Evolutionary conservation across 2,329 filamentous ascomycete genomes (phyloP).

Genomic region (Cytospora schulzeri): DNA sequence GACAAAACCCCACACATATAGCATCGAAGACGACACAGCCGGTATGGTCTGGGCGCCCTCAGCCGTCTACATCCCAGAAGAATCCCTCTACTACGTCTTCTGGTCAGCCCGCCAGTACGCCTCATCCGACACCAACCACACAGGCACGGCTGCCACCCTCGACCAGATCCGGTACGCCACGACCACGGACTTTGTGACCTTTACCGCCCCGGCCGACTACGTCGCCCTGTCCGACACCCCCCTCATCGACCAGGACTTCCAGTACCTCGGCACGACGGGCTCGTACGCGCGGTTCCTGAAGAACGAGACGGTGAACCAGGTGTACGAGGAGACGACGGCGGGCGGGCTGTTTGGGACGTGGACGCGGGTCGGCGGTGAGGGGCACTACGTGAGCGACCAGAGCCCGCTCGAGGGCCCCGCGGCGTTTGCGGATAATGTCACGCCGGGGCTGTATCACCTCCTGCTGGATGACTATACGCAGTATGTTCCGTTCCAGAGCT

Average conservation of each 20-base stretch:
- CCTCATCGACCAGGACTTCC: slow-evolving; percentile 54
- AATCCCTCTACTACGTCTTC: slow-evolving; percentile 48
- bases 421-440: slow-evolving; percentile 41
- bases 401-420: slow-evolving; percentile 42
- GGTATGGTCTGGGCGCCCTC: slow-evolving; percentile 44
- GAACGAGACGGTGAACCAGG: slow-evolving; percentile 50
- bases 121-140: slow-evolving; percentile 46
- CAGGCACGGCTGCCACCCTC: slow-evolving; percentile 43
- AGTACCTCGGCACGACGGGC: slow-evolving; percentile 43
- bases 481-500: slow-evolving; percentile 49
- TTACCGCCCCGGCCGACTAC: slow-evolving; percentile 48
- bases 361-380: slow-evolving; percentile 41
- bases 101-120: slow-evolving; percentile 51
- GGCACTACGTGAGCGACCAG: slow-evolving; percentile 36
- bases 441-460: slow-evolving; percentile 41
- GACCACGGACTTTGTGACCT: slow-evolving; percentile 52
- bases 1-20: slow-evolving; percentile 18
- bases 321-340: slow-evolving; percentile 50
- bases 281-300: slow-evolving; percentile 52
- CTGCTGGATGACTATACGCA: slow-evolving; percentile 48
- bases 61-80: slow-evolving; percentile 39
- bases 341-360: slow-evolving; percentile 51
- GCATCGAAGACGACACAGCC: slow-evolving; percentile 38
- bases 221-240: slow-evolving; percentile 43
- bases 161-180: slow-evolving; percentile 52